Percentiles rank a stretch among this genome's conserved stretches.
Evolutionary conservation across 2,329 filamentous ascomycete species (phyloP).

Genomic region (Fonsecaea pedrosoi): DNA sequence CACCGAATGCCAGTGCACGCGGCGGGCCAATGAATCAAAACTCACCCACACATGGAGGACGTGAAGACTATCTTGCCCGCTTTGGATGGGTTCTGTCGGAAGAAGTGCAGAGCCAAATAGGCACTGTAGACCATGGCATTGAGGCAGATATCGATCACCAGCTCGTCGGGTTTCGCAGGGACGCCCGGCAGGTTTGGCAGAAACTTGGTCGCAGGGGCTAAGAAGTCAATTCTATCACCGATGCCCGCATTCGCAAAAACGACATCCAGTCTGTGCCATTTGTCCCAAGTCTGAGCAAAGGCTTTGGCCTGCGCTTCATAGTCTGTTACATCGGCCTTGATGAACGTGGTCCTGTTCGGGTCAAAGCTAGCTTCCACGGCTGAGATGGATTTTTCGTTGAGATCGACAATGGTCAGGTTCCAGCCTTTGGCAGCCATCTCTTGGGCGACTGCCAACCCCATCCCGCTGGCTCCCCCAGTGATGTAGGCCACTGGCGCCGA

Average conservation of each 20-base stretch:
- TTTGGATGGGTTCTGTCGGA: conserved; percentile 17
- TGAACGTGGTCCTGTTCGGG: not conserved
- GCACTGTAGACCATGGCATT: conserved; percentile 23
- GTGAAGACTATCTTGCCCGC: conserved; percentile 24
- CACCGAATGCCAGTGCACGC: not conserved
- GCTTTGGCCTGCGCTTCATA: conserved; percentile 18
- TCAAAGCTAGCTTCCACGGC: conserved; percentile 13
- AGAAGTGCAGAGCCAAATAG: conserved; percentile 21
- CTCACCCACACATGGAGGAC: conserved; percentile 20
- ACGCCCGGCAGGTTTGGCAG: conserved; percentile 3
- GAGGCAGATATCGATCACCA: conserved; percentile 22
- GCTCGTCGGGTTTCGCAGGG: conserved; percentile 15
- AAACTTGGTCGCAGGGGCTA: conserved; percentile 2
- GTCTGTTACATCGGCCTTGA: conserved; percentile 21
- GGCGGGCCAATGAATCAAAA: not conserved
- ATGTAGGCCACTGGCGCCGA: conserved; percentile 18
- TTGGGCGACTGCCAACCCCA: conserved; percentile 15
- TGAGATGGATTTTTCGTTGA: conserved; percentile 11
- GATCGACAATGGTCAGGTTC: conserved; percentile 22
- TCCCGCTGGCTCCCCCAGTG: conserved; percentile 14
- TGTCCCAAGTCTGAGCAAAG: conserved; percentile 16
- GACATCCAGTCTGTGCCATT: conserved; percentile 14
- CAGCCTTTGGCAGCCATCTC: conserved; percentile 13
- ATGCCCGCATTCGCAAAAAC: conserved; percentile 21
- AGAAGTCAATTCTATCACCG: conserved; percentile 17